Evolutionary conservation across 495 filamentous ascomycete species (phyloP).

Genomic region (Penicillium arizonense): DNA sequence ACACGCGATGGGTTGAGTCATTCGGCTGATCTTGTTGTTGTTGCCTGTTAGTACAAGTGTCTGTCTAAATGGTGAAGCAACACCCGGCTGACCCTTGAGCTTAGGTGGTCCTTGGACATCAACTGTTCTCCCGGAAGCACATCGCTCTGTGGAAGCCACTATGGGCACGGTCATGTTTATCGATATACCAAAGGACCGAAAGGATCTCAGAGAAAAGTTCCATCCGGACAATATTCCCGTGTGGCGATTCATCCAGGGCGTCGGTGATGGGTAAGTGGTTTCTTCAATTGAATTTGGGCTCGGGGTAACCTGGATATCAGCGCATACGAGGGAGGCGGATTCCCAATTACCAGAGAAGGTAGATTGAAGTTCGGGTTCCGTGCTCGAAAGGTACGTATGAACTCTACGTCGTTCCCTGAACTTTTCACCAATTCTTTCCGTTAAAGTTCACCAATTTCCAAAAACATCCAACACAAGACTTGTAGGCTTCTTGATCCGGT

Average conservation of each 20-base stretch:
- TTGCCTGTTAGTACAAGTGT: constrained; percentile 9
- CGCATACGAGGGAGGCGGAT: constrained; percentile 16
- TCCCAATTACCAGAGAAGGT: constrained; percentile 16
- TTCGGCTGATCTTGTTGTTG: constrained; percentile 11
- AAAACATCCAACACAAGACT: constrained; percentile 9
- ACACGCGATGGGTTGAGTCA: constrained; percentile 14
- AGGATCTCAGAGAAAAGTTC: constrained; percentile 12
- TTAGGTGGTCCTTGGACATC: constrained; percentile 15
- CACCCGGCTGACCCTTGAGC: neutral
- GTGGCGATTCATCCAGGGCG: constrained; percentile 15
- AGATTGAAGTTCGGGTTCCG: constrained; percentile 18
- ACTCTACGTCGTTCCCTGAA: neutral
- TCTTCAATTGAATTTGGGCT: neutral
- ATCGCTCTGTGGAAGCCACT: constrained; percentile 14
- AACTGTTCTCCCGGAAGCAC: constrained; percentile 11
- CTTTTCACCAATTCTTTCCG: neutral
- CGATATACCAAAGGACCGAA: constrained; percentile 5
- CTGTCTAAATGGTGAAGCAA: neutral
- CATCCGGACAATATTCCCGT: constrained; percentile 14
- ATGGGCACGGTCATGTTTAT: constrained; percentile 16
- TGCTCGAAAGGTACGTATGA: constrained; percentile 9
- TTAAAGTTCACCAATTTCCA: constrained; percentile 17
- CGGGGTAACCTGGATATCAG: neutral
- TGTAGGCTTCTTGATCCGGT: too few species aligned
- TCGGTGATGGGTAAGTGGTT: constrained; percentile 13